A percentile compares a stretch with the other conserved stretches of the same genome.
These are phyloP conservation scores for Colletotrichum sp. DNA, from an alignment of 2,329 filamentous ascomycete genomes.

Conservation along the genomic window DNA sequence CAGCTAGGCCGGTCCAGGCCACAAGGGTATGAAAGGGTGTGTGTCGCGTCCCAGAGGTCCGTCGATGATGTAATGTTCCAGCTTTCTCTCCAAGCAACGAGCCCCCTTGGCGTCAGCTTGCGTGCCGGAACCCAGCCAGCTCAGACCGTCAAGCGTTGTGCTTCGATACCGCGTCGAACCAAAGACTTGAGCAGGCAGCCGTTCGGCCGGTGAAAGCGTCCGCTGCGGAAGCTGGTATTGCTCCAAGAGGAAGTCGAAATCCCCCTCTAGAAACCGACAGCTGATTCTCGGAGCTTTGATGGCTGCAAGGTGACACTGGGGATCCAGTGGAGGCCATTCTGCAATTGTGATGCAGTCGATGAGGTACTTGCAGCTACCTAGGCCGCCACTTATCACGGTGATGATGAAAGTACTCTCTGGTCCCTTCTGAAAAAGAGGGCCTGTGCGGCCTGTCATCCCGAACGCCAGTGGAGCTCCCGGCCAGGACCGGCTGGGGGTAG, in stretches of 20 bases:
- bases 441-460: not conserved
- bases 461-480: not conserved
- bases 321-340: not conserved
- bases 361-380: not conserved
- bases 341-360: not conserved
- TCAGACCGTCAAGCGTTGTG: not conserved
- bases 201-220: not conserved
- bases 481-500: conserved; percentile 10
- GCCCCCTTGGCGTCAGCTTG: conserved; percentile 5
- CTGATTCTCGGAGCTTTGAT: conserved; percentile 1
- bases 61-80: conserved; percentile 14
- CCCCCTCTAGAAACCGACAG: not conserved
- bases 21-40: not conserved
- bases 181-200: not conserved
- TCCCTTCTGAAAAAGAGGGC: not conserved
- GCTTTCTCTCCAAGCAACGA: not conserved
- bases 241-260: not conserved
- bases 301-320: not conserved
- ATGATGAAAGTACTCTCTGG: not conserved
- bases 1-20: not conserved
- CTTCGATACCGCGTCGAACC: not conserved
- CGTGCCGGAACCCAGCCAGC: not conserved
- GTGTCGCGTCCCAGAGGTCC: not conserved
- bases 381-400: too few species aligned
- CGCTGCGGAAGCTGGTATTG: not conserved